These are phyloP conservation scores for Taxillus chinensis DNA, from an alignment of 164 flowering plant genomes.

Conservation along the genomic window DNA sequence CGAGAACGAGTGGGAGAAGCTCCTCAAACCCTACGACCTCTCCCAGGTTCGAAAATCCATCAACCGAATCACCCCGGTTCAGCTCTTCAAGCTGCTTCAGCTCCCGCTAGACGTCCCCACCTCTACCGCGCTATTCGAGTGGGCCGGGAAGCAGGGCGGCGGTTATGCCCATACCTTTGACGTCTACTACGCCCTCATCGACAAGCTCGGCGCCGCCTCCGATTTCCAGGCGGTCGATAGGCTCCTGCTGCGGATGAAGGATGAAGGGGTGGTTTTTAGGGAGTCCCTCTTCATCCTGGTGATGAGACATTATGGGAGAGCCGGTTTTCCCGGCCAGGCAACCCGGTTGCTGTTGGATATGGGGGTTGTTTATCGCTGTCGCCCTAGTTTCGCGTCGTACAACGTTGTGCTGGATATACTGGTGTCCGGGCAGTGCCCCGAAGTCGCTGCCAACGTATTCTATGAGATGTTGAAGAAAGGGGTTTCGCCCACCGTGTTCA, in stretches of 20 bases:
- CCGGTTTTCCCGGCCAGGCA: conserved; percentile 73
- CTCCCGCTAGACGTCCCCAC: conserved; percentile 73
- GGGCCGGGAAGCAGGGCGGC: conserved; percentile 60
- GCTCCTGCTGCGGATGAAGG: conserved; percentile 70
- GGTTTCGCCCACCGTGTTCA: conserved; percentile 53
- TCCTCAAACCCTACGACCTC: conserved; percentile 77
- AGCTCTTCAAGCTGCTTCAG: conserved; percentile 58
- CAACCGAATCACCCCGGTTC: conserved; percentile 48
- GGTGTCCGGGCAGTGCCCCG: conserved; percentile 53
- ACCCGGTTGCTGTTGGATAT: conserved; percentile 66
- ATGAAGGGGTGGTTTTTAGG: conserved; percentile 54
- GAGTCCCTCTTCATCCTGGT: conserved; percentile 67
- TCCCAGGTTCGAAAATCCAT: conserved; percentile 54
- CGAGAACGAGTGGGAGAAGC: conserved; percentile 72
- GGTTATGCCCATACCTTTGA: conserved; percentile 68
- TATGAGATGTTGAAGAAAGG: conserved; percentile 67
- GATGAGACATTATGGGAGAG: conserved; percentile 73
- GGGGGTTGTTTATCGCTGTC: conserved; percentile 46
- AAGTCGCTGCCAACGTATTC: conserved; percentile 52
- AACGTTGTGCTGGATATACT: conserved; percentile 68
- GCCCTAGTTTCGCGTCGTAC: conserved; percentile 71
- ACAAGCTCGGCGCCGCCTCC: conserved; percentile 53
- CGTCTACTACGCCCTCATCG: conserved; percentile 54
- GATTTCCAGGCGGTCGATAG: conserved; percentile 55
- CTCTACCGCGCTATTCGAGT: conserved; percentile 52